phyloP scores from a whole-genome alignment of 306 rosid genomes.

The Castanospermum australe region DNA sequence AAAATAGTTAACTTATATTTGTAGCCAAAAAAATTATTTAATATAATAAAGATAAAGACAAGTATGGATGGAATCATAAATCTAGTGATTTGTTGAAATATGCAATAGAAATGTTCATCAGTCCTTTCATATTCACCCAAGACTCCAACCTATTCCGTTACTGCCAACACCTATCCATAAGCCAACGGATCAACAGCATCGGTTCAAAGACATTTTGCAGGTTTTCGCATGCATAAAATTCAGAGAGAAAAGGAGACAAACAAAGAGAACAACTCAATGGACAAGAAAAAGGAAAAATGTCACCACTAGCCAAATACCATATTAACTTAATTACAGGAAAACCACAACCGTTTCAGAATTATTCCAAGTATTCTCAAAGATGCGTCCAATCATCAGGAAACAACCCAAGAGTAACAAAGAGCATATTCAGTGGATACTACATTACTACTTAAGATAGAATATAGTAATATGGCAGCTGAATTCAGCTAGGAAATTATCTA shows the following conservation, averaged over 20 bases:
- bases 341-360: conserved; percentile 7
- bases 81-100: neutral
- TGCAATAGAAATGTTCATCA: neutral
- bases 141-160: too few relatives aligned
- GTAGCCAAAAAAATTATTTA: neutral
- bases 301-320: conserved; percentile 7
- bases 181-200: neutral
- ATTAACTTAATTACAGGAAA: conserved; percentile 1
- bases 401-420: neutral
- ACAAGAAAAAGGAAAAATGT: neutral
- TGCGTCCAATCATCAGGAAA: conserved; percentile 2
- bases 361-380: conserved; percentile 9
- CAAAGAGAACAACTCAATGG: neutral
- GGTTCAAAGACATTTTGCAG: neutral
- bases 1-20: neutral
- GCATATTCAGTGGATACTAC: neutral
- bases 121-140: neutral
- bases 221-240: neutral
- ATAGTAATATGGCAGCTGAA: neutral
- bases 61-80: neutral
- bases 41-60: neutral
- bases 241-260: neutral
- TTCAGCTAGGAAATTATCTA: conserved; percentile 17
- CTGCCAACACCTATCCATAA: neutral
- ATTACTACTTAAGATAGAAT: neutral